Base-by-base conservation (phyloP, 2,329 filamentous ascomycete genomes). In the Alternaria brassicicola region DNA sequence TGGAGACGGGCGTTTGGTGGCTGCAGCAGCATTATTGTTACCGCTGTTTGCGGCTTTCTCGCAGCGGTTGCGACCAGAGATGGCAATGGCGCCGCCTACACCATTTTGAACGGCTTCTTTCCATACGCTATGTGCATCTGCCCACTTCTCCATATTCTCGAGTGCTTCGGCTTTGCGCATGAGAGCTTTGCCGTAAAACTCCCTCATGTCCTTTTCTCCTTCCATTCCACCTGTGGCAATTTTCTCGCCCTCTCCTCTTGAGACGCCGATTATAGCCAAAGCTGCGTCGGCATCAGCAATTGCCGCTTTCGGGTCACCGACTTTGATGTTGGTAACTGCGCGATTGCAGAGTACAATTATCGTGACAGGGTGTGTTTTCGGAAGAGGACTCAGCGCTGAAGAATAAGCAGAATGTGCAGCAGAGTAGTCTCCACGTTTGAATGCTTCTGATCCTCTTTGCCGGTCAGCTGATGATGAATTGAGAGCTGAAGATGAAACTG, bases 91-190 rank as follows among this genome's bases (percentile, higher is more conserved):
- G 7, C 93, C 94, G n/a, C 95, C 94, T 15, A 96, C 87, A 4
- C 93, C 92, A 25, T 86, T 87, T 77, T 96, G 90, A 1, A 98
- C 90, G 31, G 92, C 93, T 53, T 86, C 81, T 69, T 89, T 88
- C 95, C 95, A 99, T 0, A 91, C 88, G 2, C 82, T 80, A 0
- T 87, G 88, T 1, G 95, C 95, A 49, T 98, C 94, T 3, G 81
- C 79, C 94, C 94, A 99, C 74, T 90, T 92, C 79, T 99, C 95
- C 83, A 99, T 89, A 73, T 97, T 90, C 77, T 99, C 95, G 7
- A 98, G 83, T 1, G 93, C 95, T 78, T 99, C 95, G 1, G 95
- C 95, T 80, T 98, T 98, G 52, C 95, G 89, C 79, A 91, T 94
- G 28, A 98, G 81, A 0, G 94, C 94, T 77, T 98, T 99, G 52